These are phyloP conservation scores for Ilex paraguariensis DNA, from an alignment of 305 asterid species.

Conservation along the genomic window DNA sequence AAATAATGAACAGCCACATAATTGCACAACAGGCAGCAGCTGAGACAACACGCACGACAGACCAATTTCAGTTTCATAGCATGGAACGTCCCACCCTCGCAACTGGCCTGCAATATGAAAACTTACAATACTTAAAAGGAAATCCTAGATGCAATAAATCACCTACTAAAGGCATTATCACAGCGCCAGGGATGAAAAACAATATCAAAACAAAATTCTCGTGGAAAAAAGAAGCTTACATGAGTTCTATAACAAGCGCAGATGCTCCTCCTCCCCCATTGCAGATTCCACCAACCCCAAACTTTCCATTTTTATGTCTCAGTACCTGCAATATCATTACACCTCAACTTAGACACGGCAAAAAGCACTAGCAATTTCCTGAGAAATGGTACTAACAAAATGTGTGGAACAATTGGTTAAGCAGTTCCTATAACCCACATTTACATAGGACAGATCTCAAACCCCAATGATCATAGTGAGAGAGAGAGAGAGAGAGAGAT, in stretches of 20 bases:
- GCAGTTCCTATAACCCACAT: too few species aligned
- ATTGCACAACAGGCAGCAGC: background rate
- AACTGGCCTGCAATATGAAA: constrained; percentile 23
- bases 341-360: background rate
- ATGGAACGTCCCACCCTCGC: constrained; percentile 16
- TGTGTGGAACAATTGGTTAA: too few species aligned
- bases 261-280: constrained; percentile 99
- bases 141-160: too few species aligned
- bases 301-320: constrained; percentile 59
- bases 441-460: too few species aligned
- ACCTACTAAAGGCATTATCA: too few species aligned
- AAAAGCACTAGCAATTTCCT: background rate
- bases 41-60: background rate
- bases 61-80: constrained; percentile 13
- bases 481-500: constrained; percentile 1
- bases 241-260: constrained; percentile 73
- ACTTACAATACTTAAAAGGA: too few species aligned
- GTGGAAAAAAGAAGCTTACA: constrained; percentile 25
- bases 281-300: constrained; percentile 91
- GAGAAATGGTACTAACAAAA: too few species aligned
- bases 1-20: too few species aligned
- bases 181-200: too few species aligned
- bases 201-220: too few species aligned
- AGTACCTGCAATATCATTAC: constrained; percentile 49
- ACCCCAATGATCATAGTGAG: background rate